Evolutionary conservation across 257 asterid species (phyloP).

Genomic region (Forsythia suspensa): DNA sequence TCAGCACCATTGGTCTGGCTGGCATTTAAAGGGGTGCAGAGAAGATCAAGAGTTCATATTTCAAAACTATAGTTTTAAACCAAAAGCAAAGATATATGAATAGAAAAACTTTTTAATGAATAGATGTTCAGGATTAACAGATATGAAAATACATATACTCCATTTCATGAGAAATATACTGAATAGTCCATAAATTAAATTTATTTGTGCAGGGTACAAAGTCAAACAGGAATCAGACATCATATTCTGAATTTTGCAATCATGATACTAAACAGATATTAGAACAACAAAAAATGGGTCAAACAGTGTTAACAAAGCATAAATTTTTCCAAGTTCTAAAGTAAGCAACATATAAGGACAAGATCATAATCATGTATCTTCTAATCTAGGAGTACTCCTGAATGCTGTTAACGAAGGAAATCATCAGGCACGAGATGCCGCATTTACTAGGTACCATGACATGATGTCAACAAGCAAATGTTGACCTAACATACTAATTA

Average conservation of each 20-base stretch:
- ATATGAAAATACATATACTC: neutral
- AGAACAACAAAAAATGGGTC: neutral
- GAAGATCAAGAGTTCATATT: neutral
- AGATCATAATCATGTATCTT: too few species aligned
- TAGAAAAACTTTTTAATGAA: neutral
- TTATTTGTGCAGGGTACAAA: neutral
- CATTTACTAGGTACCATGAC: neutral
- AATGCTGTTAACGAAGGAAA: neutral
- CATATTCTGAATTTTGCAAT: neutral
- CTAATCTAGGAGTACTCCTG: too few species aligned
- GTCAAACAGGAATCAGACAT: neutral
- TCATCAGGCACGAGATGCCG: neutral
- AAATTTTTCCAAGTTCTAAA: too few species aligned
- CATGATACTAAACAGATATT: neutral
- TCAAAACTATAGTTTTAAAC: neutral
- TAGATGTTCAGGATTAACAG: neutral
- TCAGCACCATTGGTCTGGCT: neutral
- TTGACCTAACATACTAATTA: neutral
- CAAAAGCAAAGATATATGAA: neutral
- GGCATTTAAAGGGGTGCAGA: neutral
- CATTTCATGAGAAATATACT: neutral
- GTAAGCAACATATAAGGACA: neutral
- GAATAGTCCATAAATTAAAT: neutral
- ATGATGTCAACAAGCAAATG: neutral
- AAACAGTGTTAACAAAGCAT: too few species aligned